Base-by-base conservation (phyloP, 225 moss, liverwort and hornwort species). In the Rhytidiadelphus loreus region DNA sequence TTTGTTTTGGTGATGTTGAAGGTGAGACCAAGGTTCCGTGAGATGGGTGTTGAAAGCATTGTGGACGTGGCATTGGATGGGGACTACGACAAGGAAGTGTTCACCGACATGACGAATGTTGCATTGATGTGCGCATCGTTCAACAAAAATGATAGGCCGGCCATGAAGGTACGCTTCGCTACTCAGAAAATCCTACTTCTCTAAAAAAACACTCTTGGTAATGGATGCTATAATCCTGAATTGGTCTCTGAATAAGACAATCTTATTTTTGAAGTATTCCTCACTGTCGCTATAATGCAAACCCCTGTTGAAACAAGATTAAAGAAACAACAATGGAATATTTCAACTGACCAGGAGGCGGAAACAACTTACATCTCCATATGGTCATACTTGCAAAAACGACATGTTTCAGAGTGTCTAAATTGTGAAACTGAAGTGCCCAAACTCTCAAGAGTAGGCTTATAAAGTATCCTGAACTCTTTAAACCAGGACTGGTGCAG, bases 21-120 rank as follows among this genome's bases (percentile, higher is more conserved):
- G 94, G 91, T 87, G 75, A 93, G 89, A 86, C 94, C 93, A 33
- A 92, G 93, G 84, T 92, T 93, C 55, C 92, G 91, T 53, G 94
- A 90, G 66, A 86, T 88, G n/a, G 94, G 94, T 39, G 50, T 95
- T 6, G 62, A 87, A 87, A 82, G 77, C 60, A 89, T 95, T 80
- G 91, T 95, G 44, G 94, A 95, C 84, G 85, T 61, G 30, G 87
- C 92, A 29, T 77, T 95, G 72, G 87, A 88, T 58, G 91, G 81
- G 41, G 83, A 91, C 89, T 95, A 95, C 65, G 84, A 92, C 80
- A 89, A 88, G 64, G 85, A 92, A 69, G 91, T 92, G 53, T 91
- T 92, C 87, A 90, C 88, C 48, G 91, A 92, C 68, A 95, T 95
- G 94, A 89, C 92, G 12, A 93, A 95, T 61, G 90, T 93, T n/a